Evolutionary conservation across 768 basidiomycete genomes (phyloP).

Genomic region (Rhodotorula diobovata): DNA sequence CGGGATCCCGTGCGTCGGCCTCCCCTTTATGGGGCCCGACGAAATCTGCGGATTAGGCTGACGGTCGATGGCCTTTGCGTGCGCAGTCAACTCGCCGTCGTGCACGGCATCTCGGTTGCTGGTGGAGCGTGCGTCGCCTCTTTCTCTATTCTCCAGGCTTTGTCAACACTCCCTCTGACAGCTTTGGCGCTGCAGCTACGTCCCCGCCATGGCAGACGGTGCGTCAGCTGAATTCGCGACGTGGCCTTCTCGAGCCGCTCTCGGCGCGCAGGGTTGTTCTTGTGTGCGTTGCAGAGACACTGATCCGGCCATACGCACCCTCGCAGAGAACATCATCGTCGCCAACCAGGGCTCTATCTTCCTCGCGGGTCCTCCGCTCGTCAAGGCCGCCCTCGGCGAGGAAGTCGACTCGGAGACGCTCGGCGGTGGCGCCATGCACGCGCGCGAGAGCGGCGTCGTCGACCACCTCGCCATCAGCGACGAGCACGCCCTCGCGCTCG

Average conservation of each 20-base stretch:
- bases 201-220: conserved; percentile 94
- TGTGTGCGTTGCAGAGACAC: too few relatives aligned
- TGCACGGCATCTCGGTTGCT: conserved; percentile 91
- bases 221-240: too few relatives aligned
- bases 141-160: neutral
- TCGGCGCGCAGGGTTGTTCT: neutral
- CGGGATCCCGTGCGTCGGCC: conserved; percentile 25
- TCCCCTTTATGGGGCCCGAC: too few relatives aligned
- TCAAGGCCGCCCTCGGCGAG: conserved; percentile 91
- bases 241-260: neutral
- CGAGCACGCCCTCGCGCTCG: conserved; percentile 75
- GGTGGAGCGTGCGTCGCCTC: conserved; percentile 50
- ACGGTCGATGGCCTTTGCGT: too few relatives aligned
- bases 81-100: conserved; percentile 68
- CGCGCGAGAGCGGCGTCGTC: conserved; percentile 70
- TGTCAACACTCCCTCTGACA: neutral
- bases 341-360: conserved; percentile 89
- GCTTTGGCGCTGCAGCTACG: conserved; percentile 46
- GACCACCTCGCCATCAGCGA: conserved; percentile 82
- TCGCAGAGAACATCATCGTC: conserved; percentile 65
- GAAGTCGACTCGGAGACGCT: conserved; percentile 86
- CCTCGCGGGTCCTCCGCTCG: conserved; percentile 87
- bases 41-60: neutral
- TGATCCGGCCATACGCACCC: too few relatives aligned
- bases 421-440: conserved; percentile 86